Percentiles rank a stretch among this genome's conserved stretches.
Conservation (phyloP, 805 yeast species). For the Metschnikowia kofuensis region DNA sequence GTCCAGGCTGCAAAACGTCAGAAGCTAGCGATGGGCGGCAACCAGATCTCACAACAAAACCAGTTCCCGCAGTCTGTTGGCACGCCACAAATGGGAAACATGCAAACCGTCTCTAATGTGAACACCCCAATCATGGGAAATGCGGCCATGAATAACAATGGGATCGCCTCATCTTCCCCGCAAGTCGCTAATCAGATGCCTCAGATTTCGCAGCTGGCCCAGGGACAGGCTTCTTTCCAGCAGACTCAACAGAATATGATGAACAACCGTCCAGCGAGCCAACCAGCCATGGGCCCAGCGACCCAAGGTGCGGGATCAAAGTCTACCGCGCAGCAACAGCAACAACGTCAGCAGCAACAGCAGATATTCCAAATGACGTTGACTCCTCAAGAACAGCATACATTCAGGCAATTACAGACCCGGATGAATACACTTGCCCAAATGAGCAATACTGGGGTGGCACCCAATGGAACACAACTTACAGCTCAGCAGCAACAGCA, state of each 20-base stretch:
- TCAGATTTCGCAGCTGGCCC: slow-evolving; percentile 11
- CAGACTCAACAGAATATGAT: slow-evolving; percentile 3
- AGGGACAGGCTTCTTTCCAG: slow-evolving; percentile 7
- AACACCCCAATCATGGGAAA: slow-evolving; percentile 16
- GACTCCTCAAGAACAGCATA: slow-evolving; percentile 41
- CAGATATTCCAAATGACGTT: slow-evolving; percentile 43
- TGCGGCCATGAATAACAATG: slow-evolving; percentile 10
- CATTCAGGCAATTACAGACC: slow-evolving; percentile 38
- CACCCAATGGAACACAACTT: slow-evolving; percentile 41
- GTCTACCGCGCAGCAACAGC: slow-evolving; percentile 34
- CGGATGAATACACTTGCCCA: slow-evolving; percentile 38
- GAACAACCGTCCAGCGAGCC: slow-evolving; percentile 14
- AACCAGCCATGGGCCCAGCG: slow-evolving; percentile 9
- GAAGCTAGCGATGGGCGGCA: slow-evolving; percentile 9
- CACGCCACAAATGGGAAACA: slow-evolving; percentile 14
- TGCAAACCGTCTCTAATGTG: slow-evolving; percentile 10
- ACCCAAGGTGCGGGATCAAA: slow-evolving; percentile 10
- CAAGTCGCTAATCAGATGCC: slow-evolving; percentile 13
- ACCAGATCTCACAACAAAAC: slow-evolving; percentile 11
- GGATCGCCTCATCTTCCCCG: slow-evolving; percentile 12
- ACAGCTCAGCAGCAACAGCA: slow-evolving; percentile 45
- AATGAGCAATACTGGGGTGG: slow-evolving; percentile 42
- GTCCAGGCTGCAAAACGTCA: slow-evolving; percentile 16
- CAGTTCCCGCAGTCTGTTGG: slow-evolving; percentile 9
- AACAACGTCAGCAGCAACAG: slow-evolving; percentile 26